phyloP scores from a whole-genome alignment of 225 moss, liverwort and hornwort genomes.

The Antitrichia curtipendula region DNA sequence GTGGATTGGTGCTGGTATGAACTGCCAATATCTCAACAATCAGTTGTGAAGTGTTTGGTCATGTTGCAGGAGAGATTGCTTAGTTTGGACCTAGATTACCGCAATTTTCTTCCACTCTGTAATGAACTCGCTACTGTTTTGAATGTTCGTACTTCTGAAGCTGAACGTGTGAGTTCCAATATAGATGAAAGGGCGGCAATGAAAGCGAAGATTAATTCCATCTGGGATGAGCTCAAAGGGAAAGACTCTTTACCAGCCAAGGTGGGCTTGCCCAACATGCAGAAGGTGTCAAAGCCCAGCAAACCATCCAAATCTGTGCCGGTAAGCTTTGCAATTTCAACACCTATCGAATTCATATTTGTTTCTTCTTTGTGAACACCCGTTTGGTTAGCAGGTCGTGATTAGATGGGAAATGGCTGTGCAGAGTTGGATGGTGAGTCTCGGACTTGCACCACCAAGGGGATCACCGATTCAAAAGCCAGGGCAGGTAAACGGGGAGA shows the following conservation, averaged over 20 bases:
- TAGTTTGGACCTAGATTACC: background rate
- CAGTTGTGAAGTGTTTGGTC: background rate
- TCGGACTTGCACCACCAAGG: slow-evolving; percentile 55
- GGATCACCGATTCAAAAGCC: background rate
- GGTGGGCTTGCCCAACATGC: slow-evolving; percentile 10
- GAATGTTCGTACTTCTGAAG: background rate
- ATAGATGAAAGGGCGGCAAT: slow-evolving; percentile 44
- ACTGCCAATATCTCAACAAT: background rate
- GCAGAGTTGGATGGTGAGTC: slow-evolving; percentile 81
- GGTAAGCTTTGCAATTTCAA: slow-evolving; percentile 1
- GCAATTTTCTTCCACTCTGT: background rate
- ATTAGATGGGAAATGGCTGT: background rate
- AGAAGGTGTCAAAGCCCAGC: slow-evolving; percentile 12
- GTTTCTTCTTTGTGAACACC: background rate
- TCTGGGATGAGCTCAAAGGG: slow-evolving; percentile 81
- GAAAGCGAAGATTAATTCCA: slow-evolving; percentile 77
- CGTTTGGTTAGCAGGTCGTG: background rate
- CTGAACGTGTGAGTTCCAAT: background rate
- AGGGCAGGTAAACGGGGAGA: slow-evolving; percentile 1
- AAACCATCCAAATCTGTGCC: slow-evolving; percentile 34
- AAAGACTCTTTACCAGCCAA: slow-evolving; percentile 22
- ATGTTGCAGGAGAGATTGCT: background rate
- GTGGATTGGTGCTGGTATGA: background rate
- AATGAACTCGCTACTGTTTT: background rate
- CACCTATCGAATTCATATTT: background rate